phyloP scores from a whole-genome alignment of 306 rosid species.

The Acacia melanoxylon region DNA sequence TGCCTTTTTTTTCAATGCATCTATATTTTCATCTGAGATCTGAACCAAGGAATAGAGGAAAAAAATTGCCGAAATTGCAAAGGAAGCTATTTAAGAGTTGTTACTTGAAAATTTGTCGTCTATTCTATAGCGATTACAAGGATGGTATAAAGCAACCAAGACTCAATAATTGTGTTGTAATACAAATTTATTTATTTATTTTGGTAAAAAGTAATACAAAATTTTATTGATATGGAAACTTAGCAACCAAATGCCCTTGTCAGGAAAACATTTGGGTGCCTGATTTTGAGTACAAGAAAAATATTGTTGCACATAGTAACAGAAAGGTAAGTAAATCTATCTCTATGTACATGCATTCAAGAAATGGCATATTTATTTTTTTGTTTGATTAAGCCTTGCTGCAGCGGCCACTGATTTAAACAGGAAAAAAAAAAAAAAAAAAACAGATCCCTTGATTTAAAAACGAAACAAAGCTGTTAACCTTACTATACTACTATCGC shows the following conservation, averaged over 20 bases:
- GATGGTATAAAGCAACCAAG: neutral
- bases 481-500: too few relatives aligned
- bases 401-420: slow-evolving; percentile 57
- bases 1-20: neutral
- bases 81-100: neutral
- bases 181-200: too few relatives aligned
- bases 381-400: slow-evolving; percentile 61
- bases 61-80: neutral
- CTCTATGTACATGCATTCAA: neutral
- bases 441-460: too few relatives aligned
- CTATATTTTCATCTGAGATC: neutral
- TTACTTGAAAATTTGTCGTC: neutral
- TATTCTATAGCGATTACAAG: neutral
- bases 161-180: neutral
- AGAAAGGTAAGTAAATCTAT: neutral
- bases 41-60: neutral
- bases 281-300: neutral
- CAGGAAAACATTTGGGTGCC: neutral
- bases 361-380: neutral
- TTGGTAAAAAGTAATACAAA: neutral
- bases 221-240: neutral
- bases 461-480: too few relatives aligned
- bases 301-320: too few relatives aligned
- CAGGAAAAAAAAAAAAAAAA: too few relatives aligned
- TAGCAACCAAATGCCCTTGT: neutral